Conservation (phyloP, 2,329 filamentous ascomycete species). For the Beauveria sp. region DNA sequence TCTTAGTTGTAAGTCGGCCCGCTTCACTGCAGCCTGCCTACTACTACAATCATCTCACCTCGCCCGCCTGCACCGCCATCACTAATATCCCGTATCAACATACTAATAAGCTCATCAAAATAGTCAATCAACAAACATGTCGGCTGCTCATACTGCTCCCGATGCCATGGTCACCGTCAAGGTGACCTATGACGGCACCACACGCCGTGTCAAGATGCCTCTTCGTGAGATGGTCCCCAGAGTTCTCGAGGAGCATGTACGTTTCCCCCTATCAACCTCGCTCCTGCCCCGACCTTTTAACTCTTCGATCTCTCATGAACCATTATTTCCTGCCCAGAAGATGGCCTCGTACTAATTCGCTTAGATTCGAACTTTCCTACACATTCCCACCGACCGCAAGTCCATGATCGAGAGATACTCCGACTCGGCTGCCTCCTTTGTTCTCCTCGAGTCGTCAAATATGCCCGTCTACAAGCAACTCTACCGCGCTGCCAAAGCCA, state of each 20-base stretch:
- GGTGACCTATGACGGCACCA: conserved; percentile 66
- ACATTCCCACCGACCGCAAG: conserved; percentile 26
- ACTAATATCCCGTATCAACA: background rate
- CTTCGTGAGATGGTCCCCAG: conserved; percentile 72
- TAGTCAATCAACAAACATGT: background rate
- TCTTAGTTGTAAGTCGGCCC: conserved; percentile 8
- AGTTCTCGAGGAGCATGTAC: conserved; percentile 76
- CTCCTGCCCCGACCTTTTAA: background rate
- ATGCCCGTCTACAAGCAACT: conserved; percentile 90
- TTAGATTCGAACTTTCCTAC: conserved; percentile 30
- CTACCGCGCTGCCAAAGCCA: conserved; percentile 92
- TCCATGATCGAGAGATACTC: conserved; percentile 84
- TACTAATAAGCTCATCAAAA: background rate
- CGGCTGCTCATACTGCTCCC: conserved; percentile 12
- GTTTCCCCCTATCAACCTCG: conserved; percentile 27
- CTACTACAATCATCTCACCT: background rate
- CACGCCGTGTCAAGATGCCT: conserved; percentile 81
- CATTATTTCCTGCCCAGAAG: background rate
- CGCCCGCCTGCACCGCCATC: background rate
- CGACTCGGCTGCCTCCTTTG: conserved; percentile 77
- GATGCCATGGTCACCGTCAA: conserved; percentile 66
- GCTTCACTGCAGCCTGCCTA: background rate
- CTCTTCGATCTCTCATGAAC: background rate
- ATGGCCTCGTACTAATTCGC: background rate
- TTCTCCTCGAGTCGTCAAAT: conserved; percentile 72